Evolutionary conservation across 108 stramenopile species (phyloP), one percentile per base, ranked within the genome.

Genomic region (Stephanodiscus triporus): DNA sequence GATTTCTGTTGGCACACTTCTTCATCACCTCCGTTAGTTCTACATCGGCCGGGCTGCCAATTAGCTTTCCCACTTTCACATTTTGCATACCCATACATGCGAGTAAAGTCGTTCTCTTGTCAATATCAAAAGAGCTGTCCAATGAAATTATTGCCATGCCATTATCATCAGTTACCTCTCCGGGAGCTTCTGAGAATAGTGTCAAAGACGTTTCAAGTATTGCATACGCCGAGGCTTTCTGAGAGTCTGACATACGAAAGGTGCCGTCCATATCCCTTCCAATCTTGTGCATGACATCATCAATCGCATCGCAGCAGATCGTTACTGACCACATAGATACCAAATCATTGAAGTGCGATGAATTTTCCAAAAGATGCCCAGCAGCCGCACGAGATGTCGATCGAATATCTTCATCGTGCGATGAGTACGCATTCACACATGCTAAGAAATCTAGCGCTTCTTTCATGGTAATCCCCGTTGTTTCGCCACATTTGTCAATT

Each of bases 371-470:
- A 23, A 91, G 62, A 13, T 88, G 84, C 10, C 78, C 58, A 54
- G 86, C 85, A 29, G 84, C 79, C n/a, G 85, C 85, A 23, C 73
- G 79, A 63, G 86, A 86, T 20, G 80, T 54, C 24, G 36, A 62
- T 3, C 60, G 53, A n/a, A 86, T 36, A 7, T 57, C 47, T 13
- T 77, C 60, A 29, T 85, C 82, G 16, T 79, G 60, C 19, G 38
- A 32, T 30, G 79, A 73, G 57, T 76, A 60, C 36, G 75, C 75
- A 37, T 63, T 66, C 4, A 85, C 30, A 40, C 49, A 68, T 16
- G 84, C 68, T 16, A 87, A 65, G 24, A 89, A 70, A 2, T 84
- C 57, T 17, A 89, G 57, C 5, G 85, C 69, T 49, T 76, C 56
- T 40, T 74, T 70, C 1, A 80, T 65, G 54, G 48, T 68, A 7